These are phyloP conservation scores for Pisolithus microcarpus DNA, from an alignment of 768 basidiomycete genomes.

Conservation along the genomic window DNA sequence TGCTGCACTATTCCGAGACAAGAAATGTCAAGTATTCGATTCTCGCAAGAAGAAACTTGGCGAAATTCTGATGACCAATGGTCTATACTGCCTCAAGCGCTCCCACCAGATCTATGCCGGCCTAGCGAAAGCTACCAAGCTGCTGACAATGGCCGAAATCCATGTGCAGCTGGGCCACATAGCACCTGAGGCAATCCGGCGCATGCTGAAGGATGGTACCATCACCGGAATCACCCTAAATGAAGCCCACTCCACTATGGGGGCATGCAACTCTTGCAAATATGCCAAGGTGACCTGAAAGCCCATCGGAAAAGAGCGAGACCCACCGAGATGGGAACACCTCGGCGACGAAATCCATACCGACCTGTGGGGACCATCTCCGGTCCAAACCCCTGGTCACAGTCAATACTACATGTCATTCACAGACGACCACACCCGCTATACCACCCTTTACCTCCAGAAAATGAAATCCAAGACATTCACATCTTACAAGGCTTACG, in stretches of 20 bases:
- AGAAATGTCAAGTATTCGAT: conserved; percentile 3
- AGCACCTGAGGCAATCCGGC: background rate
- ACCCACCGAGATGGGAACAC: background rate
- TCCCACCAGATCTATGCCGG: background rate
- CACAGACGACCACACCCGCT: conserved; percentile 4
- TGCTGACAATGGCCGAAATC: background rate
- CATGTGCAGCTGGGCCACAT: conserved; percentile 4
- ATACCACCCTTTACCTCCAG: conserved; percentile 1
- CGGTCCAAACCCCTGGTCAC: conserved; percentile 17
- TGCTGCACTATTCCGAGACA: background rate
- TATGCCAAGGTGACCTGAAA: conserved; percentile 6
- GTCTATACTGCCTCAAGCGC: background rate
- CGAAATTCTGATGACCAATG: background rate
- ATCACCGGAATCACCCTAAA: conserved; percentile 1
- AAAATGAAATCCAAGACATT: conserved; percentile 6
- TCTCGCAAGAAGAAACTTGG: background rate
- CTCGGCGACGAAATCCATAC: conserved; percentile 15
- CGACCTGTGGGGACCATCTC: conserved; percentile 42
- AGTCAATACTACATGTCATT: conserved; percentile 7
- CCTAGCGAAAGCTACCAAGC: background rate
- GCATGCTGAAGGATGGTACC: conserved; percentile 5
- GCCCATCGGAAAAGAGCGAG: conserved; percentile 2
- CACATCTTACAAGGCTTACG: background rate
- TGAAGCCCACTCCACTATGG: conserved; percentile 1
- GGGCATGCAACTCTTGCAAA: conserved; percentile 6